Evolutionary conservation across 2,329 filamentous ascomycete species (phyloP), one percentile per base, ranked within the genome.

Genomic region (Fusarium siculi): DNA sequence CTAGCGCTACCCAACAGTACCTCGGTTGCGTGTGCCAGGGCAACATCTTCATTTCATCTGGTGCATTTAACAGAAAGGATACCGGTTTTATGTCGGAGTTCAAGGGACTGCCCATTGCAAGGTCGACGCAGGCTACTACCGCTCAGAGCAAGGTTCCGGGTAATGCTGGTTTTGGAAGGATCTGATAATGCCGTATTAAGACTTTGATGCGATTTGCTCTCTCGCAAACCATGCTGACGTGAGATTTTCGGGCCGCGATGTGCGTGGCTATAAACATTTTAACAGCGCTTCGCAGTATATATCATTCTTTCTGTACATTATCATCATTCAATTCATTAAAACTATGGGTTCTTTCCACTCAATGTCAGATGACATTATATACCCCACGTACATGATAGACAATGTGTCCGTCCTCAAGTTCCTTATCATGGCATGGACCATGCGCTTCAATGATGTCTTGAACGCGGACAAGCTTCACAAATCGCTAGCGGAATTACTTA

Each of bases 1-100:
- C 15, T 2, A 64, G 46, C 73, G 72, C 70, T 32, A 68, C 56
- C 21, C 25, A 55, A 59, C 70, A 63, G 9, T 68, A 55, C 10
- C 57, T 73, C 1, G 72, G 70, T 5, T 67, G 70, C 15, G 58
- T 57, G 6, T 74, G 72, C 39, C 62, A 73, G 32, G 57, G 47
- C 4, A 74, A 74, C 23, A 66, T 73, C 1, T 65, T 66, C 9
- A 23, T 50, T 39, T 63, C 66, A 15, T 68, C 70, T 1, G 61
- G 68, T 18, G 47, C 56, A 4, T 73, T 73, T 1, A 61, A 28
- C 12, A 62, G 58, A 1, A 68, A 57, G 25, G 63, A 74, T n/a
- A 74, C 70, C 1, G 58, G 66, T 0, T 74, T 74, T 18, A n/a
- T 74, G n/a, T 64, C 70, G 4, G 67, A 74, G 56, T 72, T 74